Evolutionary conservation across 1,284 basidiomycete genomes (phyloP), one percentile per base, ranked within the genome.

Genomic region (Moniliella sp.): DNA sequence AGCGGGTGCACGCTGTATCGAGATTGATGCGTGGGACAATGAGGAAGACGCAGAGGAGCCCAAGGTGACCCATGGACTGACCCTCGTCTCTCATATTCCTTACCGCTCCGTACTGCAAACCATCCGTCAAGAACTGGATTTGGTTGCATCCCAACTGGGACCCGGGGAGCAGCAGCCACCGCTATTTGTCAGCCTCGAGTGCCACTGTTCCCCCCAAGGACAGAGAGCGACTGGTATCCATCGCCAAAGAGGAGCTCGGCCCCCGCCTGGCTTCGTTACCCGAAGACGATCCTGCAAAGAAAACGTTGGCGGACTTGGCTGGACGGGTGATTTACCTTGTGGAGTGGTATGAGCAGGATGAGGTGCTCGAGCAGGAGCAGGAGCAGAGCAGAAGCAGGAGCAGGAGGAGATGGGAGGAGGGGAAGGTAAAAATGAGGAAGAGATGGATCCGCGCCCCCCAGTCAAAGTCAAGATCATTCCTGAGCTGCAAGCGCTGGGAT

Each of bases 21-120:
- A 76, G 51, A 73, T 75, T 35, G 74, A 76, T 44, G 72, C 72
- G 10, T 76, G 74, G 74, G 66, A 71, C 8, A 38, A 45, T 10
- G 49, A 51, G 0, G 32, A 42, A 13, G 66, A 67, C 3, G 61
- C 63, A 2, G 60, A 65, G 26, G 70, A 69, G 8, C 65, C 68
- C 15, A 62, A 73, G 32, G 72, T 74, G 18, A 75, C 70, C 0
- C 73, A 75, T 43, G 71, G 71, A 0, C 3, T 35, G 1, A 36
- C 36, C 9, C 34, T 36, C 8, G 44, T 43, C 23, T 37, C 43
- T 5, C 39, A 40, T 26, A 43, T 48, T n/a, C 41, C 43, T 30
- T 48, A n/a, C n/a, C n/a, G n/a, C n/a, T n/a, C n/a, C n/a, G n/a
- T n/a, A n/a, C n/a, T n/a, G n/a, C n/a, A n/a, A n/a, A n/a, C n/a